Percentiles rank a stretch among this genome's conserved stretches.
These are phyloP conservation scores for Croton laevigatus DNA, from an alignment of 441 rosid genomes.

Conservation along the genomic window DNA sequence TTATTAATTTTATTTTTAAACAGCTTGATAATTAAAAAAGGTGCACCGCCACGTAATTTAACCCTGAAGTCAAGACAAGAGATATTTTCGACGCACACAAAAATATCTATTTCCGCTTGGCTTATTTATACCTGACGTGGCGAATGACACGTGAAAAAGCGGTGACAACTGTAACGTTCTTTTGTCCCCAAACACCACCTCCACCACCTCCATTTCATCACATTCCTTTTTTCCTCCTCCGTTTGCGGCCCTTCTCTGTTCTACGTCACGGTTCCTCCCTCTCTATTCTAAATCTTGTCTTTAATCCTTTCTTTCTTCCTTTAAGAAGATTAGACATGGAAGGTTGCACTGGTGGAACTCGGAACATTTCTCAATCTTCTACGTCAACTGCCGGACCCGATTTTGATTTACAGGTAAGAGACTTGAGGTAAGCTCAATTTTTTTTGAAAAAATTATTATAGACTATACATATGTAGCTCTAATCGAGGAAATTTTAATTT, in stretches of 20 bases:
- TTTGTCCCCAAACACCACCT: constrained; percentile 17
- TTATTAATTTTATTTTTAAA: too few relatives aligned
- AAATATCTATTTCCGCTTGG: constrained; percentile 36
- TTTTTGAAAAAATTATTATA: too few relatives aligned
- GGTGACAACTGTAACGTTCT: constrained; percentile 42
- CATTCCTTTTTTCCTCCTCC: not conserved
- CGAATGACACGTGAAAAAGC: constrained; percentile 50
- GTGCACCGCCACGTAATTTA: constrained; percentile 17
- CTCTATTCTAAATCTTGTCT: constrained; percentile 8
- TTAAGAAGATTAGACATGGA: constrained; percentile 20
- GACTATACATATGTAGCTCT: not conserved
- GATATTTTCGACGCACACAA: constrained; percentile 35
- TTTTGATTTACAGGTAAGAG: constrained; percentile 18
- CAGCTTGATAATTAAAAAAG: not conserved
- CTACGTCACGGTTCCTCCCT: too few relatives aligned
- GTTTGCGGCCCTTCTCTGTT: too few relatives aligned
- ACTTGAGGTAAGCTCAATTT: not conserved
- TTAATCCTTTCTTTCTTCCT: not conserved
- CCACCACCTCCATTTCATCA: constrained; percentile 1
- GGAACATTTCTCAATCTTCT: constrained; percentile 22
- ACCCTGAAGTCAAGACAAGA: constrained; percentile 4
- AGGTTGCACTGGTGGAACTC: constrained; percentile 20
- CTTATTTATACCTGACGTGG: constrained; percentile 37
- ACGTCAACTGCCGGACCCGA: constrained; percentile 14
- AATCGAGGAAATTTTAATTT: not conserved